A percentile compares a stretch with the other conserved stretches of the same genome.
Evolutionary conservation across 2,329 filamentous ascomycete genomes (phyloP).

Genomic region (Aspergillus neotritici): DNA sequence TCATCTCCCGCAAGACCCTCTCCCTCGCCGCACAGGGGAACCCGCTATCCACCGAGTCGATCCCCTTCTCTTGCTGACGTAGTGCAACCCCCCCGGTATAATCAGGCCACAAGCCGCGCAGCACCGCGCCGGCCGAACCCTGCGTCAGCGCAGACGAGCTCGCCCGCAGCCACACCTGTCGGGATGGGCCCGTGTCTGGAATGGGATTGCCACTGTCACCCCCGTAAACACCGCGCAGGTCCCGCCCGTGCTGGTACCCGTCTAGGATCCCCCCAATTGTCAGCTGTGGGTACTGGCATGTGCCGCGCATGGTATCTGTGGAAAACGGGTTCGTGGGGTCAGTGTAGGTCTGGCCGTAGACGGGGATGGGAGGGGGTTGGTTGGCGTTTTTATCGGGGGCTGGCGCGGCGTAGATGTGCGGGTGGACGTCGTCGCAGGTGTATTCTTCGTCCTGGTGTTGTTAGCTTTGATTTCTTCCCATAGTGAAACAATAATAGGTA

Average conservation of each 20-base stretch:
- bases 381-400: constrained; percentile 3
- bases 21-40: constrained; percentile 28
- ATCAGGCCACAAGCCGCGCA: constrained; percentile 35
- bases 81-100: constrained; percentile 29
- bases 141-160: constrained; percentile 34
- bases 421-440: constrained; percentile 32
- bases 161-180: constrained; percentile 33
- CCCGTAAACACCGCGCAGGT: constrained; percentile 31
- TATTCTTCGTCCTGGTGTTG: constrained; percentile 32
- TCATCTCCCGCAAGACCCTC: constrained; percentile 18
- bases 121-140: constrained; percentile 32
- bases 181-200: constrained; percentile 9
- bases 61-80: constrained; percentile 32
- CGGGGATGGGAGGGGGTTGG: constrained; percentile 20
- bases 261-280: constrained; percentile 36
- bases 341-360: constrained; percentile 35
- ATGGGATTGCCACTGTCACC: constrained; percentile 30
- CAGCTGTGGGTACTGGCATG: constrained; percentile 37
- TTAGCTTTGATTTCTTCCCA: not conserved
- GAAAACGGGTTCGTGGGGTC: constrained; percentile 33
- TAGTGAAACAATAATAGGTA: too few relatives aligned
- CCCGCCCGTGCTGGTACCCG: constrained; percentile 34
- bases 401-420: constrained; percentile 32
- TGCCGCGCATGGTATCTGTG: constrained; percentile 25
- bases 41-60: constrained; percentile 34